phyloP scores from a whole-genome alignment of 768 basidiomycete genomes.

The Leccinellum rugosiceps region DNA sequence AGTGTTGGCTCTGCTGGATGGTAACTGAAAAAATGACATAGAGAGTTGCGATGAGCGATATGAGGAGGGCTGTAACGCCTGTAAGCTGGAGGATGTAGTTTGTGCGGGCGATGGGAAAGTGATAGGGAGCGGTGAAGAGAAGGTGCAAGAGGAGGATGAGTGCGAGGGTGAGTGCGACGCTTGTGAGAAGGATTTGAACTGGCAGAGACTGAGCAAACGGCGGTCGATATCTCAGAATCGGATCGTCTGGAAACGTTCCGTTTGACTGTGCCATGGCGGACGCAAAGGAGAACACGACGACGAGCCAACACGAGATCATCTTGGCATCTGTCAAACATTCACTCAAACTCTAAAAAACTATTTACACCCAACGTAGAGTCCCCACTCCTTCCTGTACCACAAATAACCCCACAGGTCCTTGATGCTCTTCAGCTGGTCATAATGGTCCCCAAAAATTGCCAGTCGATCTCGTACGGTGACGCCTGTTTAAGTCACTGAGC shows the following conservation, averaged over 20 bases:
- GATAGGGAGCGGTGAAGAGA: slow-evolving; percentile 92
- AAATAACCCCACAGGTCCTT: no score
- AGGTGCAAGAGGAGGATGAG: slow-evolving; percentile 87
- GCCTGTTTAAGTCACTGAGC: slow-evolving; percentile 31
- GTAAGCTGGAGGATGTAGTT: slow-evolving; percentile 90
- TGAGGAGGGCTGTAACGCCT: slow-evolving; percentile 76
- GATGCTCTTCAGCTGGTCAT: neutral
- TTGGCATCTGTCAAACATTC: neutral
- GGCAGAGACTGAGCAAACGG: slow-evolving; percentile 85
- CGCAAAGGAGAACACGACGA: slow-evolving; percentile 1
- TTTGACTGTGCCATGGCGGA: slow-evolving; percentile 22
- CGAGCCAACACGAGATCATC: neutral
- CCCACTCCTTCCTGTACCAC: no score
- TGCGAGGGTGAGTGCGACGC: slow-evolving; percentile 81
- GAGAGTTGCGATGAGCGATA: slow-evolving; percentile 73
- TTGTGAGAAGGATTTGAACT: slow-evolving; percentile 83
- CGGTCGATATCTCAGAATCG: slow-evolving; percentile 76
- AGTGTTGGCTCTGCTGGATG: slow-evolving; percentile 60
- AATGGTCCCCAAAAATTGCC: slow-evolving; percentile 14
- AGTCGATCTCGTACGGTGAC: slow-evolving; percentile 39
- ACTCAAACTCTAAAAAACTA: slow-evolving; percentile 17
- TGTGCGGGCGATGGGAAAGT: slow-evolving; percentile 88
- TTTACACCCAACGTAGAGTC: no score
- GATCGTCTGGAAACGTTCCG: slow-evolving; percentile 44
- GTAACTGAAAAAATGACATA: slow-evolving; percentile 66